Evolutionary conservation across 305 asterid genomes (phyloP).

Genomic region (Stenogyne calaminthoides): DNA sequence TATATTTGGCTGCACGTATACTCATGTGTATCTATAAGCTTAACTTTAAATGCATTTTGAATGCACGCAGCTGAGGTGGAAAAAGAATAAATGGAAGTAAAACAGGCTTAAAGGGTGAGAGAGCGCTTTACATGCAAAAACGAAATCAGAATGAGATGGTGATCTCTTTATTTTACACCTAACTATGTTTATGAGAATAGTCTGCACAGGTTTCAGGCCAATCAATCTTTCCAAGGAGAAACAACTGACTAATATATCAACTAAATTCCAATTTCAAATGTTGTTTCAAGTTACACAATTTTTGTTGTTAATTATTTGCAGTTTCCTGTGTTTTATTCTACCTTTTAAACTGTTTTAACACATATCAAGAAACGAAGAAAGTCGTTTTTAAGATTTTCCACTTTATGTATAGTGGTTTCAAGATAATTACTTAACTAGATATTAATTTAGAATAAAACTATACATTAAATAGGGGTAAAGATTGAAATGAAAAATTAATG

Average conservation of each 20-base stretch:
- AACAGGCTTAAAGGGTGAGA: background rate
- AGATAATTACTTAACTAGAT: too few relatives aligned
- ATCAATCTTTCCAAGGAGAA: background rate
- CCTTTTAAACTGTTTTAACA: background rate
- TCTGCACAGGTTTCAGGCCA: background rate
- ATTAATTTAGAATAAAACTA: too few relatives aligned
- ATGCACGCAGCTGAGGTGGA: background rate
- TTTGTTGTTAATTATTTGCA: background rate
- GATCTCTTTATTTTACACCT: too few relatives aligned
- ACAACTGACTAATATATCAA: background rate
- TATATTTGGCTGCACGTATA: too few relatives aligned
- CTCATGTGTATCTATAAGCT: too few relatives aligned
- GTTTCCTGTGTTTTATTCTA: background rate
- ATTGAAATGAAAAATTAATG: too few relatives aligned
- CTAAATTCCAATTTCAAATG: background rate
- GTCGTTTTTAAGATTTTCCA: too few relatives aligned
- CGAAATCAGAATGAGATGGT: too few relatives aligned
- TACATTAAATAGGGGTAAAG: too few relatives aligned
- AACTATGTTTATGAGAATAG: background rate
- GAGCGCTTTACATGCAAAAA: too few relatives aligned
- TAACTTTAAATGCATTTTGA: background rate
- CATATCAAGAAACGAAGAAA: too few relatives aligned
- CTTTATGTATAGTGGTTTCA: too few relatives aligned
- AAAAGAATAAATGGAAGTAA: slow-evolving; percentile 4
- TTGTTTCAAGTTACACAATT: background rate